Evolutionary conservation across 139 green algal species (phyloP).

Genomic region (Volvox reticuliferus): DNA sequence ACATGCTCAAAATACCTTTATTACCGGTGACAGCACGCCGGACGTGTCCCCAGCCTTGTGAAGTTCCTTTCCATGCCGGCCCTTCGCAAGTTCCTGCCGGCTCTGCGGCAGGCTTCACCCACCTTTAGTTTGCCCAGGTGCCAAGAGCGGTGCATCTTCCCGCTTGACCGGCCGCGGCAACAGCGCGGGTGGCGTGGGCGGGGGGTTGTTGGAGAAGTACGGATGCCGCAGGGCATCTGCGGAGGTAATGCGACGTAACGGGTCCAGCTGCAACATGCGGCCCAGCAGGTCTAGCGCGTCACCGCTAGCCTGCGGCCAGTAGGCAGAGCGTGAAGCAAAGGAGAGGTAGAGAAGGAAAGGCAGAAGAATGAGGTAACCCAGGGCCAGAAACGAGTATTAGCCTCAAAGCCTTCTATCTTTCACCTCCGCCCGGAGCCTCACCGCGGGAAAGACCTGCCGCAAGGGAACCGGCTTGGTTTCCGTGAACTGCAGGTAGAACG

Average conservation of each 20-base stretch:
- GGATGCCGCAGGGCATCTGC: conserved; percentile 39
- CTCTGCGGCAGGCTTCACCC: too few relatives aligned
- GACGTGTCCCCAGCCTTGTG: too few relatives aligned
- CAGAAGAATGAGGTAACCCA: background rate
- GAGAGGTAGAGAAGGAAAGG: background rate
- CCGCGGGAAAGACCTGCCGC: conserved; percentile 66
- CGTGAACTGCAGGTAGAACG: conserved; percentile 75
- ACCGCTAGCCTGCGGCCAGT: conserved; percentile 58
- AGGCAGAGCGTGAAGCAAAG: background rate
- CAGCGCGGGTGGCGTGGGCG: conserved; percentile 62
- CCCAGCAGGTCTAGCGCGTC: conserved; percentile 76
- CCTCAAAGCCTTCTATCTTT: too few relatives aligned
- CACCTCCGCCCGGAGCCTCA: background rate
- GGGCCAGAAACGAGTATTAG: too few relatives aligned
- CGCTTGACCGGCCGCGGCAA: conserved; percentile 68
- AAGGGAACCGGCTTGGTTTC: conserved; percentile 64
- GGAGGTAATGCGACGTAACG: conserved; percentile 35
- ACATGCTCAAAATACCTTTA: too few relatives aligned
- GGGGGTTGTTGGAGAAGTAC: conserved; percentile 78
- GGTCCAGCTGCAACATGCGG: conserved; percentile 68
- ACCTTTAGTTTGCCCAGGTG: background rate
- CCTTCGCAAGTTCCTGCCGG: too few relatives aligned
- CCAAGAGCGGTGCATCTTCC: conserved; percentile 60
- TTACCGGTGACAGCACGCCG: too few relatives aligned
- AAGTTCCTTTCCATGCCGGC: too few relatives aligned